Percentiles rank a stretch among this genome's conserved stretches.
Conservation (phyloP, 768 basidiomycete species). For the Crepidotus variabilis region DNA sequence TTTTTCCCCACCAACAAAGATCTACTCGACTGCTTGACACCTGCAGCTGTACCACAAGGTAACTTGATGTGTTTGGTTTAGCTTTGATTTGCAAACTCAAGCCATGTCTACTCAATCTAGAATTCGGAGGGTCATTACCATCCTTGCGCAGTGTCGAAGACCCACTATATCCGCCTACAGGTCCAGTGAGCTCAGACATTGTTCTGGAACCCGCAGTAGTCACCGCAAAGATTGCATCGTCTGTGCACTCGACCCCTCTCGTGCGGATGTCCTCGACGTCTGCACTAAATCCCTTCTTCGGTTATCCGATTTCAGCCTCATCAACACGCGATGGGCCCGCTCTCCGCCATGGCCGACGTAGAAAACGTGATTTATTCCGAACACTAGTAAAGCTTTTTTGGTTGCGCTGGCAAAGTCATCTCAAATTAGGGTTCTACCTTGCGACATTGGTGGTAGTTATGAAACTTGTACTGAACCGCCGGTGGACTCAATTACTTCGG, state of each 20-base stretch:
- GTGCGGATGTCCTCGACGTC: conserved; percentile 51
- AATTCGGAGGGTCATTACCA: conserved; percentile 65
- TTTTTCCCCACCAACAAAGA: conserved; percentile 61
- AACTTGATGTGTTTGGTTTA: conserved; percentile 9
- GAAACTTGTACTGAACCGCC: conserved; percentile 19
- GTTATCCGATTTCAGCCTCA: conserved; percentile 51
- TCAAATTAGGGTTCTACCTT: conserved; percentile 32
- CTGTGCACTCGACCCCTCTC: conserved; percentile 9
- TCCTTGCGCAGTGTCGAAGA: conserved; percentile 46
- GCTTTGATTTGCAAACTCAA: conserved; percentile 15
- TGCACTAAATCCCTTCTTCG: conserved; percentile 68
- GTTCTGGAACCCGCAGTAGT: background rate
- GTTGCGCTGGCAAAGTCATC: conserved; percentile 54
- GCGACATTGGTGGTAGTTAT: conserved; percentile 24
- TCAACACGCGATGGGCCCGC: conserved; percentile 29
- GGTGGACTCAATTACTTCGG: conserved; percentile 17
- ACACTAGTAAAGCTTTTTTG: conserved; percentile 66
- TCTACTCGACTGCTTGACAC: conserved; percentile 51
- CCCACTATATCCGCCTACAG: conserved; percentile 33
- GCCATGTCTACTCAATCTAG: conserved; percentile 30
- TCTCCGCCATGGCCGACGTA: conserved; percentile 58
- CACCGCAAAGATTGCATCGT: conserved; percentile 6
- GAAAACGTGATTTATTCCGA: conserved; percentile 62
- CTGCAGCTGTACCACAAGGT: conserved; percentile 59
- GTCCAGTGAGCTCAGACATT: background rate